Evolutionary conservation across 2,329 filamentous ascomycete genomes (phyloP).

Genomic region (Fusarium sp.): DNA sequence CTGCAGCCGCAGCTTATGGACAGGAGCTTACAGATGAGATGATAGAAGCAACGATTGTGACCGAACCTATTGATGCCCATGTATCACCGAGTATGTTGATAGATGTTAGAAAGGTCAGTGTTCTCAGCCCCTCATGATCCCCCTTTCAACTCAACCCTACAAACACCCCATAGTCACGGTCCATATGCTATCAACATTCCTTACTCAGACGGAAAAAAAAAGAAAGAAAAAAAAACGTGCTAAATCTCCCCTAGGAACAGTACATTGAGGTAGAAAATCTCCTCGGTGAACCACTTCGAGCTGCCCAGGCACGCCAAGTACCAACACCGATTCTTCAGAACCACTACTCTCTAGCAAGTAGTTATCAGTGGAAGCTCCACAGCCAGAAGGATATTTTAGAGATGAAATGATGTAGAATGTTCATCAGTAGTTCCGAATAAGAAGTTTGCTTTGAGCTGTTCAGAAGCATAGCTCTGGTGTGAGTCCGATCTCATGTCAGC

Average conservation of each 20-base stretch:
- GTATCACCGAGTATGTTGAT: conserved; percentile 37
- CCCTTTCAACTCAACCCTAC: background rate
- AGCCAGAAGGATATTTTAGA: conserved; percentile 1
- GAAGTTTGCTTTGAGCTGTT: background rate
- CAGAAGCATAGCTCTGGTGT: background rate
- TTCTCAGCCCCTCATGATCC: background rate
- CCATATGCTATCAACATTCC: background rate
- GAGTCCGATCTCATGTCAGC: background rate
- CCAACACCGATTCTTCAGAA: conserved; percentile 25
- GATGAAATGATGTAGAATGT: background rate
- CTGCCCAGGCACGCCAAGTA: conserved; percentile 27
- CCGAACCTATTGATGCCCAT: conserved; percentile 37
- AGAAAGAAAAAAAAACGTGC: background rate
- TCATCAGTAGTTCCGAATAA: background rate
- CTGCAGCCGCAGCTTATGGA: conserved; percentile 33
- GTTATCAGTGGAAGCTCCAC: conserved; percentile 36
- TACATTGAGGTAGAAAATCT: conserved; percentile 40
- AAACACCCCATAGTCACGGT: background rate
- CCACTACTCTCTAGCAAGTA: conserved; percentile 31
- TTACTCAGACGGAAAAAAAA: no score
- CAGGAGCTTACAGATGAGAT: conserved; percentile 33
- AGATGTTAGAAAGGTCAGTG: conserved; percentile 34
- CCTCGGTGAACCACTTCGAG: conserved; percentile 36
- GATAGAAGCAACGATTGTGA: conserved; percentile 31
- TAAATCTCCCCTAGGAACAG: conserved; percentile 29